Conservation (phyloP, 371 early-diverging fungal genomes). For the Chytridium lagenaria region DNA sequence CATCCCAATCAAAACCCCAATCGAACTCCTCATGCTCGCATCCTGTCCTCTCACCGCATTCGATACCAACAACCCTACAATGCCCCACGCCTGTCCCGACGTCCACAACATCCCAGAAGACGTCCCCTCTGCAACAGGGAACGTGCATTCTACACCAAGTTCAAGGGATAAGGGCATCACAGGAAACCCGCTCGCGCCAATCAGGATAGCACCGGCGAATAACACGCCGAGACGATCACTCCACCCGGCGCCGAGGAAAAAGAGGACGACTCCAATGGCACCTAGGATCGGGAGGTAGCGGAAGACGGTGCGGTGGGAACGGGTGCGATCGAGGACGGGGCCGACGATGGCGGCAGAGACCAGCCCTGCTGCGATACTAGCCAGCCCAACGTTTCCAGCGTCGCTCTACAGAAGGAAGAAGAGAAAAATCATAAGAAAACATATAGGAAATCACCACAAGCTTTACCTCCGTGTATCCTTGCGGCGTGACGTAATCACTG, state of each 20-base stretch:
- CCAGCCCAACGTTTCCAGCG: slow-evolving; percentile 20
- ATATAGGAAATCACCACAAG: neutral
- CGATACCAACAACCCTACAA: slow-evolving; percentile 17
- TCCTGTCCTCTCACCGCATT: slow-evolving; percentile 21
- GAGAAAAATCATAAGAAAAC: neutral
- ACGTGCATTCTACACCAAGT: slow-evolving; percentile 44
- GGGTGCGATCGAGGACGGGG: slow-evolving; percentile 29
- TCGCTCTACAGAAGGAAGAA: neutral
- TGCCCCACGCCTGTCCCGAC: slow-evolving; percentile 22
- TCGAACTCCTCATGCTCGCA: slow-evolving; percentile 6
- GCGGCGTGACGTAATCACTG: slow-evolving; percentile 66
- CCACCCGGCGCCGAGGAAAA: slow-evolving; percentile 28
- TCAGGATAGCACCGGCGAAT: slow-evolving; percentile 29
- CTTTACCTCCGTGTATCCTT: slow-evolving; percentile 63
- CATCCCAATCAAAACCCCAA: slow-evolving; percentile 16
- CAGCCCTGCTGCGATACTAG: slow-evolving; percentile 14
- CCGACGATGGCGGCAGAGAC: slow-evolving; percentile 29
- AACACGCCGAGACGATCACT: slow-evolving; percentile 15
- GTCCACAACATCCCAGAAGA: slow-evolving; percentile 28
- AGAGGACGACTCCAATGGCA: slow-evolving; percentile 27
- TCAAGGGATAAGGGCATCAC: slow-evolving; percentile 40
- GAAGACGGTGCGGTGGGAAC: slow-evolving; percentile 25
- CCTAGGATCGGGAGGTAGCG: slow-evolving; percentile 10
- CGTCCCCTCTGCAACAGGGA: slow-evolving; percentile 33
- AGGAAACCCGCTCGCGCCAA: slow-evolving; percentile 45